Evolutionary conservation across 805 yeast species (phyloP), one percentile per base, ranked within the genome.

Genomic region (Kuraishia molischiana): DNA sequence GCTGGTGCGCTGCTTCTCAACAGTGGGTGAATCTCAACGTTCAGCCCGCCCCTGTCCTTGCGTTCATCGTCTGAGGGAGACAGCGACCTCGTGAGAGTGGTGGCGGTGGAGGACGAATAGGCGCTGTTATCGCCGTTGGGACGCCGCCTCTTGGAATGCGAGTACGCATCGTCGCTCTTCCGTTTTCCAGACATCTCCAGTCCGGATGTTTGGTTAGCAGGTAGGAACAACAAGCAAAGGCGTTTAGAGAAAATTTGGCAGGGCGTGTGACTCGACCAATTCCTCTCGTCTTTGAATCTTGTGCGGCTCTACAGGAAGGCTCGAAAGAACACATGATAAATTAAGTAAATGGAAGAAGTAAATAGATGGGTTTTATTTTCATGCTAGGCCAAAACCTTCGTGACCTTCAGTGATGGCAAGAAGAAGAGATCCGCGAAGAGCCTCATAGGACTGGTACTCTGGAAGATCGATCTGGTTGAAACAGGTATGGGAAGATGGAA

Each of bases 401-500:
- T 84, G 82, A 15, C 97, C 97, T 59, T 92, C 98, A 19, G 87
- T 84, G 14, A 92, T 76, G 0, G 98, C 97, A 46, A 84, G 56
- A 45, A 89, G 61, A 44, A 92, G 58, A 1, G 92, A 77, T 2
- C 85, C 82, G 44, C 97, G 73, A 38, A 92, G 67, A 17, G 84
- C 78, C 40, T 86, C 95, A 54, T 90, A 92, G 5, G 83, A 75
- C 38, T 82, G 95, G 59, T 92, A 92, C 19, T 86, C 92, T 0
- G 99, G 99, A 38, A 92, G 62, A 54, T 86, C 95, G 41, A 92
- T 69, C 60, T 90, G 97, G 60, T 92, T 92, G 67, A 89, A 90
- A 59, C 99, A 92, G 3, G 97, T 92, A 55, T 92, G 98, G 0
- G 97, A 85, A 0, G 95, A 79, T 2, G 99, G 99, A 41, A 92